phyloP scores from a whole-genome alignment of 2,329 filamentous ascomycete genomes.

The Colletotrichum echinochloae region DNA sequence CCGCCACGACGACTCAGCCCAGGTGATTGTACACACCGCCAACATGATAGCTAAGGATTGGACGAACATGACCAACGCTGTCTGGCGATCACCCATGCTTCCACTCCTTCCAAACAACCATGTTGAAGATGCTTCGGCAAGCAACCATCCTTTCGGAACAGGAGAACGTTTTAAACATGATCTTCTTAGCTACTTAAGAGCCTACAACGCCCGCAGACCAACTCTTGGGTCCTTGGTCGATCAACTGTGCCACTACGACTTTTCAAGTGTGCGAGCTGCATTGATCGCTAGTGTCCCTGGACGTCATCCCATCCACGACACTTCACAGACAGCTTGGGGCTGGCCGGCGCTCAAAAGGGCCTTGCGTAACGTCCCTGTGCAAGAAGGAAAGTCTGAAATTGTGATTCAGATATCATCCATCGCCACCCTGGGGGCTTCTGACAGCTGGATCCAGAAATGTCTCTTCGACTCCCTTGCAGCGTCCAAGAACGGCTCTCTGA shows the following conservation, averaged over 20 bases:
- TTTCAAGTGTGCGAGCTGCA: slow-evolving; percentile 74
- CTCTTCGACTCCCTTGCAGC: slow-evolving; percentile 65
- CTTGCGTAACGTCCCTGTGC: slow-evolving; percentile 65
- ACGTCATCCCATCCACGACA: slow-evolving; percentile 64
- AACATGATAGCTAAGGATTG: slow-evolving; percentile 93
- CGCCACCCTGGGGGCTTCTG: slow-evolving; percentile 77
- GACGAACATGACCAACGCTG: slow-evolving; percentile 87
- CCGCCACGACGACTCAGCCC: slow-evolving; percentile 79
- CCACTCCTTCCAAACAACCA: slow-evolving; percentile 55
- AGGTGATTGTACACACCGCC: slow-evolving; percentile 87
- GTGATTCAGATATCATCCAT: slow-evolving; percentile 82
- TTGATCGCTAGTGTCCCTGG: slow-evolving; percentile 85
- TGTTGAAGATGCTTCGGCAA: background rate
- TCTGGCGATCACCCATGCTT: slow-evolving; percentile 82
- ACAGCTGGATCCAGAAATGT: slow-evolving; percentile 78
- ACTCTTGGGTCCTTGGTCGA: slow-evolving; percentile 67
- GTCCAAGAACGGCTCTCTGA: slow-evolving; percentile 45
- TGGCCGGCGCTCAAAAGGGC: slow-evolving; percentile 76
- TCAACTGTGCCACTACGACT: slow-evolving; percentile 74
- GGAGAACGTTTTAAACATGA: slow-evolving; percentile 82
- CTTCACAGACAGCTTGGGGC: slow-evolving; percentile 74
- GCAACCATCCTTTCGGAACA: slow-evolving; percentile 22
- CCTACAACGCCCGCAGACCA: slow-evolving; percentile 71
- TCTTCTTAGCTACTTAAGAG: slow-evolving; percentile 76
- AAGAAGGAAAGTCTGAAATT: slow-evolving; percentile 58